A percentile compares a stretch with the other conserved stretches of the same genome.
Conservation (phyloP, 306 rosid genomes). For the Crataegus laevigata region DNA sequence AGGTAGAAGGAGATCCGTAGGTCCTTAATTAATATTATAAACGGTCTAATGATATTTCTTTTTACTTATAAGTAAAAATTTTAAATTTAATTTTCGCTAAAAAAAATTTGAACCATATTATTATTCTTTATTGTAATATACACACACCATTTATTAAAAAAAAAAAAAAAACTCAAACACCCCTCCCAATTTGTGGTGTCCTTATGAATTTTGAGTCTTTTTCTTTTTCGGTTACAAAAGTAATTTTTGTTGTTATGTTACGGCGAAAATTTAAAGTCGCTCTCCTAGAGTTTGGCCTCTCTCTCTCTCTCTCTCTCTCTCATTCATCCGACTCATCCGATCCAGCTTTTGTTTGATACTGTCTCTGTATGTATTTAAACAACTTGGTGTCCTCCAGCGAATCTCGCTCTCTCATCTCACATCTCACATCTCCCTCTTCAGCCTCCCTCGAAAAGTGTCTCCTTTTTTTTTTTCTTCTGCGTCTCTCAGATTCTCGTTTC, state of each 20-base stretch:
- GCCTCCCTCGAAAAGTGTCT: neutral
- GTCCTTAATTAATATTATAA: too few species aligned
- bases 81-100: too few species aligned
- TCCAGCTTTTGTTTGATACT: neutral
- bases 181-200: too few species aligned
- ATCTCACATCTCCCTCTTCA: neutral
- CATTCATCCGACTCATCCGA: neutral
- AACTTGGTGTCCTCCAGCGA: neutral
- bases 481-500: neutral
- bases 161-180: too few species aligned
- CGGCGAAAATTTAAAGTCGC: neutral
- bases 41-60: too few species aligned
- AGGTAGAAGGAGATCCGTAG: too few species aligned
- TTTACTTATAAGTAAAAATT: too few species aligned
- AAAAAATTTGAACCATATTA: rapidly evolving
- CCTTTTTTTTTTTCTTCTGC: neutral
- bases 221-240: neutral
- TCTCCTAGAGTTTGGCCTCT: neutral
- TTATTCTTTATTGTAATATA: too few species aligned
- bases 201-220: neutral
- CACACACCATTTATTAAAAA: too few species aligned
- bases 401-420: neutral
- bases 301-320: neutral
- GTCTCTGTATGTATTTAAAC: neutral
- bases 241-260: neutral